Base-by-base conservation (phyloP, 2,329 filamentous ascomycete species). In the Paraphoma sp. region DNA sequence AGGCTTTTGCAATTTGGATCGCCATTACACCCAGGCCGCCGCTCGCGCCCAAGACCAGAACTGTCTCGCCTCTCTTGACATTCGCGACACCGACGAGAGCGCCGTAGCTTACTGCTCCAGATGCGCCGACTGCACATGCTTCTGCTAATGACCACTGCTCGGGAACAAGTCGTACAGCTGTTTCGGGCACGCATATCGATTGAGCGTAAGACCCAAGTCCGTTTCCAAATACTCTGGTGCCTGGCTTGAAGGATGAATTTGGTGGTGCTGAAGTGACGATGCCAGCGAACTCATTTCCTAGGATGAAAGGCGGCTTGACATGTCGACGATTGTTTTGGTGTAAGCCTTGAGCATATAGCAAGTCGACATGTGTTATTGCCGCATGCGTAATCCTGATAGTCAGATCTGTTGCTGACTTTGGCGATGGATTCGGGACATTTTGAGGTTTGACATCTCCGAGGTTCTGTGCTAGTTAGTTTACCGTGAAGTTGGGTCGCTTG, bases 201-300 rank as follows among this genome's bases (percentile, higher is more conserved):
- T 86, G 80, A 1, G 83, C 81, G 60, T 84, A 87, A 0, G 83
- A 79, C 14, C 85, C 86, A 1, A 81, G 71, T 2, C 70, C 63
- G 11, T 80, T 76, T 8, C 85, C 86, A 63, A 86, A 87, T 28
- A 88, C 83, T 14, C 77, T 73, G 44, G 84, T 81, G 6, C 84
- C 85, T 3, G 74, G 73, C 18, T 68, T 67, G 56, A 83, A 81
- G 0, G 59, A 56, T 0, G 66, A 68, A 12, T 51, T 41, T 5
- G 69, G 17, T 0, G 81, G 78, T 0, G 79, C 68, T 2, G 72
- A 72, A 33, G 80, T 57, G 1, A 88, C 76, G 2, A 80, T 74
- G n/a, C 85, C 86, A 1, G 84, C 78, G 64, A 87, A 88, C 67
- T 88, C 85, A n/a, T 83, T 83, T 11, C 86, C 86, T 0, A 87